A percentile compares a stretch with the other conserved stretches of the same genome.
These are phyloP conservation scores for Diaporthe vexans DNA, from an alignment of 2,329 filamentous ascomycete genomes.

Conservation along the genomic window DNA sequence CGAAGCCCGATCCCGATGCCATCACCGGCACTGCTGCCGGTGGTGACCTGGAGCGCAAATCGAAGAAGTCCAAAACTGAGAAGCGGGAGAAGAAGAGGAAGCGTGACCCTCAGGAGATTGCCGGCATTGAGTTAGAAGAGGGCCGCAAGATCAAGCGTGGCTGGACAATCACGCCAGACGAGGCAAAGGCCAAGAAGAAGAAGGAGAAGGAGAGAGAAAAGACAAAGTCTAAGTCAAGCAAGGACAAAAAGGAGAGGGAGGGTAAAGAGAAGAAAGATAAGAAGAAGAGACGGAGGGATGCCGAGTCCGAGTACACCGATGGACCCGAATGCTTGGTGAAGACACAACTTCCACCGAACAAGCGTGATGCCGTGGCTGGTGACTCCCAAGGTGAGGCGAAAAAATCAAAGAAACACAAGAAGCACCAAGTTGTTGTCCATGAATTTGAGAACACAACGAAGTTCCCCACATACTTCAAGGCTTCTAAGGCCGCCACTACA, in stretches of 20 bases:
- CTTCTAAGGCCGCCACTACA: slow-evolving; percentile 56
- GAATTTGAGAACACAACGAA: slow-evolving; percentile 91
- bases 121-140: slow-evolving; percentile 79
- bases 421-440: slow-evolving; percentile 78
- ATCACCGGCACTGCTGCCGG: slow-evolving; percentile 43
- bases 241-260: slow-evolving; percentile 60
- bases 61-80: slow-evolving; percentile 52
- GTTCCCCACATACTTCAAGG: slow-evolving; percentile 84
- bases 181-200: slow-evolving; percentile 60
- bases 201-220: slow-evolving; percentile 61
- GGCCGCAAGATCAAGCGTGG: slow-evolving; percentile 88
- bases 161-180: slow-evolving; percentile 80
- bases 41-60: slow-evolving; percentile 39
- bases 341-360: slow-evolving; percentile 73
- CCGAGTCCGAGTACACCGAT: slow-evolving; percentile 84
- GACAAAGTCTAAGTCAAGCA: slow-evolving; percentile 52
- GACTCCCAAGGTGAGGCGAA: slow-evolving; percentile 61
- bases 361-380: slow-evolving; percentile 47
- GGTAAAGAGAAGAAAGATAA: slow-evolving; percentile 64
- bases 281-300: slow-evolving; percentile 68
- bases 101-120: slow-evolving; percentile 63
- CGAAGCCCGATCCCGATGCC: slow-evolving; percentile 53
- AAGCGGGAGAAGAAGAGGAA: slow-evolving; percentile 56
- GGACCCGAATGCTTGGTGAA: slow-evolving; percentile 88
- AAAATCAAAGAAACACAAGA: slow-evolving; percentile 73